Base-by-base conservation (phyloP, 108 stramenopile species). In the Nitzschia sp. region DNA sequence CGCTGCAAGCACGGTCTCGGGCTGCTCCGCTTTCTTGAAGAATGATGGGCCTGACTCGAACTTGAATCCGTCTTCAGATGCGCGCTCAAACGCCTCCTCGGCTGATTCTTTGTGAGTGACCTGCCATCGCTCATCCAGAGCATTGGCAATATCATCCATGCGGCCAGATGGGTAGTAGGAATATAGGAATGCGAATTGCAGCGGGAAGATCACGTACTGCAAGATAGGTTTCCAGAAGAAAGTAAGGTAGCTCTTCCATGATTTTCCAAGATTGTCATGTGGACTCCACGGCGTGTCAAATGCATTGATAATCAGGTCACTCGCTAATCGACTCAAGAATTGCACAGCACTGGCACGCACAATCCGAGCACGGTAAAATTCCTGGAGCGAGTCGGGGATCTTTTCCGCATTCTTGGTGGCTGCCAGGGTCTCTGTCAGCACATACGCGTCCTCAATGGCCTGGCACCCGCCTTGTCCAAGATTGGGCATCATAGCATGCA, bases 401-500 rank as follows among this genome's bases (percentile, higher is more conserved):
- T 92, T 84, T 0, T 82, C 84, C 23, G 92, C 89, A 11, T 77
- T 77, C 47, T 87, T 93, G 47, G 80, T 77, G 13, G 70, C 71
- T 26, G 92, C 92, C 58, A 98, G 82, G 36, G 77, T 78, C 62
- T 98, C 92, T 36, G 95, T 79, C 22, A 98, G 89, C 45, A 96
- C 83, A 71, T 83, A 98, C 25, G 94, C 96, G 80, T 98, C 97
- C 72, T 98, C 96, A 69, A 97, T 96, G 15, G 96, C 96, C 78
- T 97, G 96, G 68, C 97, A 97, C 46, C 96, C 97, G 33, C 97
- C 97, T 69, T 92, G 91, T 13, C 97, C 97, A 23, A 98, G 81
- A 72, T 98, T 98, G 3, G 97, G 97, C 97, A 98, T 98, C 97
- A 98, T 98, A 38, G 97, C 93, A 58, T 81, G 71, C 5, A 80